Conservation (phyloP, 257 asterid species). For the Przewalskia tangutica region DNA sequence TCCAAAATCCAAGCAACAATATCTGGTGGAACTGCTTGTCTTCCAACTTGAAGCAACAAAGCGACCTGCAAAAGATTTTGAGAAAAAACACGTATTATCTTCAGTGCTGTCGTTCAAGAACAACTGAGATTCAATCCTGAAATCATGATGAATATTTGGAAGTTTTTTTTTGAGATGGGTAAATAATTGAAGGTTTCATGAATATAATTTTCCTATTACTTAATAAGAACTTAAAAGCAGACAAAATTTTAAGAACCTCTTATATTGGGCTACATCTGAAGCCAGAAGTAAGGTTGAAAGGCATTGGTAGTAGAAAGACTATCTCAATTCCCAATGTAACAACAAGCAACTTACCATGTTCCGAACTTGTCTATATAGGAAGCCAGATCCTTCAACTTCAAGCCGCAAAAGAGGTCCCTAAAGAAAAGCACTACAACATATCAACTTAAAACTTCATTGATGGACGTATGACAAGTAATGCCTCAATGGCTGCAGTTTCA, state of each 20-base stretch:
- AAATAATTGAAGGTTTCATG: too few relatives aligned
- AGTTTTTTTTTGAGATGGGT: not conserved
- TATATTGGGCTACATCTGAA: not conserved
- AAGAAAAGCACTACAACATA: constrained; percentile 8
- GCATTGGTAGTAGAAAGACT: not conserved
- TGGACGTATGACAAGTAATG: not conserved
- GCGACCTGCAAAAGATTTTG: constrained; percentile 46
- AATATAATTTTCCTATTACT: not conserved
- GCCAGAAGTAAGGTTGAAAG: not conserved
- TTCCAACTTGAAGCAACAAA: constrained; percentile 80
- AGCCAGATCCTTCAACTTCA: constrained; percentile 93
- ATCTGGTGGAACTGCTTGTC: constrained; percentile 62
- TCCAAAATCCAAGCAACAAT: constrained; percentile 55
- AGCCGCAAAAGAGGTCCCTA: constrained; percentile 83
- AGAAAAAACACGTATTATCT: not conserved
- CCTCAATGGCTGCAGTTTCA: not conserved
- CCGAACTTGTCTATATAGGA: constrained; percentile 84
- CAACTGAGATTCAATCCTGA: not conserved
- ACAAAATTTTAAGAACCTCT: not conserved
- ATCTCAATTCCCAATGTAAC: not conserved
- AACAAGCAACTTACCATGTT: constrained; percentile 55
- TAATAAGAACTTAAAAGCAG: not conserved
- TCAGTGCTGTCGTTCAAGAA: not conserved
- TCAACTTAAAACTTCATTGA: not conserved
- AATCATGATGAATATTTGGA: not conserved